Evolutionary conservation across 768 basidiomycete genomes (phyloP), one percentile per base, ranked within the genome.

Genomic region (Tephrocybe sp.): DNA sequence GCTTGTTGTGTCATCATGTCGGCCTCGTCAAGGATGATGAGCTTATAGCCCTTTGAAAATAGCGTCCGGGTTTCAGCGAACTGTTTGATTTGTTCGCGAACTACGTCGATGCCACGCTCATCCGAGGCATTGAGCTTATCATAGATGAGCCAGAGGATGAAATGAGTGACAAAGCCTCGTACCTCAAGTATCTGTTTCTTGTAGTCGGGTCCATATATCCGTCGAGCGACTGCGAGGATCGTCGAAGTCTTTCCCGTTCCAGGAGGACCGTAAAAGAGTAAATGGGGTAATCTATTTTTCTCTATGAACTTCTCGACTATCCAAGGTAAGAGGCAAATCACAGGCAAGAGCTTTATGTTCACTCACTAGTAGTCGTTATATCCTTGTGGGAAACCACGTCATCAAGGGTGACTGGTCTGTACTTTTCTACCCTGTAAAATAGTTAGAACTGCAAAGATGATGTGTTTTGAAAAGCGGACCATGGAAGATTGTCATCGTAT

Each of bases 1-100:
- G 97, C 97, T 49, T 91, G 88, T 56, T 93, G 87, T 0, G 97
- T 99, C 97, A 99, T 99, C 96, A 97, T 97, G 75, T 99, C 97
- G n/a, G 97, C 97, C 69, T 99, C 97, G 60, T 99, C 97, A 31
- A 99, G 83, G 54, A 99, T 85, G 68, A 99, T 96, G 65, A 99
- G 85, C 63, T 98, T 99, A 81, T 86, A 98, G 14, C 92, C 92
- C 62, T 94, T 94, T 11, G 92, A 83, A 64, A 85, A 88, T 5
- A 98, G 70, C 9, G 93, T 97, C 45, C 93, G 83, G 12, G 95
- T 98, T 71, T 95, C 92, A 1, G 97, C 94, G 60, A 98, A 99
- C 63, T 92, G 93, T 67, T 98, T 99, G 67, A 99, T 95, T 74
- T 98, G 95, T 68, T 98, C 97, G 45, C 97, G 84, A 14, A 99